Conservation (phyloP, 805 yeast species). For the Ogataea populi-albae region DNA sequence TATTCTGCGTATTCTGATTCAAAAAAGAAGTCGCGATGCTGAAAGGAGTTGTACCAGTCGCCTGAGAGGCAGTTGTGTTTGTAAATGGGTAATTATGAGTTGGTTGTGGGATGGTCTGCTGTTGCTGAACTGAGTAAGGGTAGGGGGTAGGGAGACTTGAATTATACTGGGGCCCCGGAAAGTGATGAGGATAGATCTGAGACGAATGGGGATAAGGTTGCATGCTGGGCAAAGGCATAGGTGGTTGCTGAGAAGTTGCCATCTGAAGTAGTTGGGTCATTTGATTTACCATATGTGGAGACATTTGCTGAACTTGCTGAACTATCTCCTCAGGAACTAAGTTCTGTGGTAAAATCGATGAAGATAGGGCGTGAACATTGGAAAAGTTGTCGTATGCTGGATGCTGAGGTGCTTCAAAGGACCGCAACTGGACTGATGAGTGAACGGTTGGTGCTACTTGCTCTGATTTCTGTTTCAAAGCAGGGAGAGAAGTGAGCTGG, state of each 20-base stretch:
- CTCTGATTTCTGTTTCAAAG: constrained; percentile 7
- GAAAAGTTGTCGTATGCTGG: too few species aligned
- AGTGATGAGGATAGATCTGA: too few species aligned
- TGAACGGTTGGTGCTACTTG: too few species aligned
- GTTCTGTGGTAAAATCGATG: constrained; percentile 18
- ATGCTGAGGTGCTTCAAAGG: constrained; percentile 3
- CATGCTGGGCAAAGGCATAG: neutral
- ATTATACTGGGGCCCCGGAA: too few species aligned
- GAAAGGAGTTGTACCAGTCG: too few species aligned
- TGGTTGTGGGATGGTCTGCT: neutral
- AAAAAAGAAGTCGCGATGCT: too few species aligned
- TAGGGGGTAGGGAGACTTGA: too few species aligned
- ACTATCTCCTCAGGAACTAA: constrained; percentile 7
- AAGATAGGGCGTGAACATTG: too few species aligned
- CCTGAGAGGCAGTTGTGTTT: too few species aligned
- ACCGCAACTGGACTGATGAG: constrained; percentile 8
- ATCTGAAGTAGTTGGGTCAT: constrained; percentile 24
- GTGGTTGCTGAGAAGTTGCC: constrained; percentile 16
- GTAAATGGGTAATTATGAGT: constrained; percentile 2
- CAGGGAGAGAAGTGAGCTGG: constrained; percentile 22
- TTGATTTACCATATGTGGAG: constrained; percentile 21
- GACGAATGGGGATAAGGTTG: constrained; percentile 5
- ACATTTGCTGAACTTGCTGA: constrained; percentile 11
- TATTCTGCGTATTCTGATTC: too few species aligned
- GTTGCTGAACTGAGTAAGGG: constrained; percentile 2